Base-by-base conservation (phyloP, 371 early-diverging fungal species). In the Mucor velutinosus region DNA sequence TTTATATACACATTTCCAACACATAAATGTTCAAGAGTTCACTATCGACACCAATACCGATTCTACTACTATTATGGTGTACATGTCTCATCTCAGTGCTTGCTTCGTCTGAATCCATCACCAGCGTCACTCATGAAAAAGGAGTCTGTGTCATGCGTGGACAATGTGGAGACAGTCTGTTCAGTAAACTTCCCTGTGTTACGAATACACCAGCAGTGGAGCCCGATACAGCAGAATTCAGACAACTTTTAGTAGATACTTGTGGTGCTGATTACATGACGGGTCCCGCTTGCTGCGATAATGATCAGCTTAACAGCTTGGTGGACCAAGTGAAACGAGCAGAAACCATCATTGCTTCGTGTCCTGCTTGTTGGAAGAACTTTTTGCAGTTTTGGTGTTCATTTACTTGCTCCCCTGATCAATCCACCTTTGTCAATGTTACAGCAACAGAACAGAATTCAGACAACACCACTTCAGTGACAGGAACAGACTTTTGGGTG, bases 291-390 rank as follows among this genome's bases (percentile, higher is more conserved):
- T 93, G 93, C 70, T 93, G 93, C 66, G 87, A 86, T 49, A 75
- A 82, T 30, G 62, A 64, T 25, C 93, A 93, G 70, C 60, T 92
- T 15, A 72, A 81, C 37, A 73, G 75, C 32, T 73, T 92, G 10
- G 72, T 79, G 3, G 61, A 74, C 8, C 84, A 85, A 63, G 86
- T 88, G 33, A 81, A 87, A 63, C 73, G 76, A 45, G 91, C 89
- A 8, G 78, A 86, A 32, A 78, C 78, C 4, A 81, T 93, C 60
- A 81, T 91, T 23, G 74, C 83, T 0, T 82, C 89, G 5, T 93
- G 93, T 67, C 93, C 93, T 17, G 93, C 93, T 5, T 93, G 93
- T 71, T 92, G 89, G 90, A 76, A 81, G 30, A 93, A 93, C 64
- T 90, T 93, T 61, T 67, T 86, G 55, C 76, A 80, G 66, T 91